A percentile compares a stretch with the other conserved stretches of the same genome.
Evolutionary conservation across 495 filamentous ascomycete genomes (phyloP).

Genomic region (Aspergillus sclerotiicarbonarius): DNA sequence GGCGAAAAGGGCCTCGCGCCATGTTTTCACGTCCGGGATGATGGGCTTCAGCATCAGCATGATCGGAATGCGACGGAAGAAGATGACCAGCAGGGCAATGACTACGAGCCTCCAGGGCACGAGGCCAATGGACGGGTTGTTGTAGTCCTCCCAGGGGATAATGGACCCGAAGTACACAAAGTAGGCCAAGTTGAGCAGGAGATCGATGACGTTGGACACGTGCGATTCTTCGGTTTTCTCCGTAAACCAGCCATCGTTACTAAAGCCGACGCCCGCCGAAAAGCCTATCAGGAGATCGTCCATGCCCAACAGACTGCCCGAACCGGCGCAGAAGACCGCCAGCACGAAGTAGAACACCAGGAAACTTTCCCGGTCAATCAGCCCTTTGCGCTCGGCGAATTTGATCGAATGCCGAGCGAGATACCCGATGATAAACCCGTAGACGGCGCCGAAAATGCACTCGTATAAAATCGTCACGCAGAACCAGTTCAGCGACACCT

Average conservation of each 20-base stretch:
- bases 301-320: constrained; percentile 85
- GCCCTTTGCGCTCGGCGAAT: constrained; percentile 74
- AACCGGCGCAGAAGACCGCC: constrained; percentile 93
- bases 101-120: constrained; percentile 86
- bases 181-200: constrained; percentile 94
- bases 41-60: constrained; percentile 91
- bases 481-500: constrained; percentile 85
- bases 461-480: constrained; percentile 91
- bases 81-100: constrained; percentile 85
- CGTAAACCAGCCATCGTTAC: constrained; percentile 98
- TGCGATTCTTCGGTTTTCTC: constrained; percentile 98
- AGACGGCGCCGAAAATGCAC: constrained; percentile 89
- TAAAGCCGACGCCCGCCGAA: constrained; percentile 92
- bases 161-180: constrained; percentile 98
- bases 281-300: constrained; percentile 98
- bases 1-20: constrained; percentile 96
- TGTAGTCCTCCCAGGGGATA: constrained; percentile 90
- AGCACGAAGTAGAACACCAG: constrained; percentile 98
- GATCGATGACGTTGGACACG: constrained; percentile 98
- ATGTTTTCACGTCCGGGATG: constrained; percentile 96
- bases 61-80: constrained; percentile 95
- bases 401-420: constrained; percentile 87
- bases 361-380: constrained; percentile 96
- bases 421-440: constrained; percentile 86
- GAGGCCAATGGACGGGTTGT: constrained; percentile 65